Percentiles rank a stretch among this genome's conserved stretches.
These are phyloP conservation scores for Caulochytrium protostelioides DNA, from an alignment of 371 early-diverging fungal genomes.

Conservation along the genomic window DNA sequence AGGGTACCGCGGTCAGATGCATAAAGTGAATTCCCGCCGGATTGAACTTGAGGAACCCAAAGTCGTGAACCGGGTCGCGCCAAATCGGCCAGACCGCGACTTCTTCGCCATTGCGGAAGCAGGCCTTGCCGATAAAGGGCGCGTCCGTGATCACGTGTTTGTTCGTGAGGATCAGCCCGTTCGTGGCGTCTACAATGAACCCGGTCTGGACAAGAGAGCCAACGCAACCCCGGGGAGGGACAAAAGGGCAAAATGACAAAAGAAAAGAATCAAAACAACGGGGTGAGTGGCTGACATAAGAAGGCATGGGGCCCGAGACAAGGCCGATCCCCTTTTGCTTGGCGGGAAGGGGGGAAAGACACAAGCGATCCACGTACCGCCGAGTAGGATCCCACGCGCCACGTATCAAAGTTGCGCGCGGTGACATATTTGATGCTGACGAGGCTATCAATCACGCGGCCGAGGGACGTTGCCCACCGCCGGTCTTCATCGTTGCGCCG, in stretches of 20 bases:
- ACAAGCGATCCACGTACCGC: too few relatives aligned
- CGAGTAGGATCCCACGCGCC: conserved; percentile 2
- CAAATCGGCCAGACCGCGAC: conserved; percentile 57
- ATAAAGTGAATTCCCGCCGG: conserved; percentile 9
- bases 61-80: conserved; percentile 67
- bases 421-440: conserved; percentile 1
- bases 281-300: too few relatives aligned
- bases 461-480: too few relatives aligned
- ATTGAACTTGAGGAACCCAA: conserved; percentile 58
- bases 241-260: too few relatives aligned
- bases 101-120: conserved; percentile 63
- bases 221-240: too few relatives aligned
- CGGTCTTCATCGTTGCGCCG: too few relatives aligned
- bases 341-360: too few relatives aligned
- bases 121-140: conserved; percentile 55
- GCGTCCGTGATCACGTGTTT: conserved; percentile 64
- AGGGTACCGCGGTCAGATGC: conserved; percentile 30
- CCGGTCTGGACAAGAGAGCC: too few relatives aligned
- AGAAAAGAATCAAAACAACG: too few relatives aligned
- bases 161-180: conserved; percentile 61
- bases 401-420: conserved; percentile 3
- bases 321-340: too few relatives aligned
- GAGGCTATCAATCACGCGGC: too few relatives aligned
- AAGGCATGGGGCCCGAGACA: too few relatives aligned
- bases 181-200: conserved; percentile 57